phyloP scores from a whole-genome alignment of 176 grass and related monocot genomes.

The Aegilops bicornis region DNA sequence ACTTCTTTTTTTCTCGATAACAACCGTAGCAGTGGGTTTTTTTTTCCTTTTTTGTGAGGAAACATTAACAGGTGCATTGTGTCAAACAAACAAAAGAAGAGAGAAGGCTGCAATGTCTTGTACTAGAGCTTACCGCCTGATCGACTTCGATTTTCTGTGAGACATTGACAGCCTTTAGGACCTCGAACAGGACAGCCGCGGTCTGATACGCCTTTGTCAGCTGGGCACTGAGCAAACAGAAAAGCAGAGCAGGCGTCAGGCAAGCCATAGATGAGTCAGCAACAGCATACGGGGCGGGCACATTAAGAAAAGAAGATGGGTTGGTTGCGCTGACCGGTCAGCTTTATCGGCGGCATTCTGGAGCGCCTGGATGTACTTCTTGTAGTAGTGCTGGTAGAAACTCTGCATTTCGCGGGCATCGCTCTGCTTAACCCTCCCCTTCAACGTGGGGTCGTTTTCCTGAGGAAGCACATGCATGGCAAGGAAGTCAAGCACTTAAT shows the following conservation, averaged over 20 bases:
- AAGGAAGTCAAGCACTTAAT: background rate
- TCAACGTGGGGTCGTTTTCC: conserved; percentile 86
- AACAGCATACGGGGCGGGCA: background rate
- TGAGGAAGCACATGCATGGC: background rate
- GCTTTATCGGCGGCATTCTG: conserved; percentile 84
- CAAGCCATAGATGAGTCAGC: background rate
- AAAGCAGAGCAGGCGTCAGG: background rate
- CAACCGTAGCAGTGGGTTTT: background rate
- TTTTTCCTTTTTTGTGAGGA: background rate
- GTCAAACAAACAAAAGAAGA: background rate
- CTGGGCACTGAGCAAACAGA: conserved; percentile 49
- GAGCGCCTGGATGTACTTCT: conserved; percentile 84
- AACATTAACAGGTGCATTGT: background rate
- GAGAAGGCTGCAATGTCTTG: background rate
- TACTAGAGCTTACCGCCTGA: conserved; percentile 41
- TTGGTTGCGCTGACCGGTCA: conserved; percentile 50
- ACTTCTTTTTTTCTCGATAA: background rate
- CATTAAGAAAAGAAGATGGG: background rate
- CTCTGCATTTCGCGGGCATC: conserved; percentile 86
- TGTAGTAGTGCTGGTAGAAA: conserved; percentile 95
- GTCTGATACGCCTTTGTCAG: conserved; percentile 95
- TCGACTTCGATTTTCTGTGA: conserved; percentile 82
- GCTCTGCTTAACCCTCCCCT: conserved; percentile 84
- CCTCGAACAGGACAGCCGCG: conserved; percentile 89
- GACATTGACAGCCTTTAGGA: conserved; percentile 84